phyloP scores from a whole-genome alignment of 2,329 filamentous ascomycete species.

The Colletotrichum scovillei region DNA sequence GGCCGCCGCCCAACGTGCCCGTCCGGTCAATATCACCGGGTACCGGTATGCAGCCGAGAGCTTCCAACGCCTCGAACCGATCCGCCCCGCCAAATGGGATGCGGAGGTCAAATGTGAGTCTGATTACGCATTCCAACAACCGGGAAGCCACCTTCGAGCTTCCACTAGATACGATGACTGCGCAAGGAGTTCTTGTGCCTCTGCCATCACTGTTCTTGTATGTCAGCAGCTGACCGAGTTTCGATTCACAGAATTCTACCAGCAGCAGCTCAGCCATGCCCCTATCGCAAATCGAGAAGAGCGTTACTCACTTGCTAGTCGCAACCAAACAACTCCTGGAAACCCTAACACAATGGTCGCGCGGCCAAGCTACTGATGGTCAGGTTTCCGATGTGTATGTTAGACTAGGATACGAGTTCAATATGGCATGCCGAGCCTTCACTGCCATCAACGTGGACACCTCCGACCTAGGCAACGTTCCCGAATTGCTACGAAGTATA shows the following conservation, averaged over 20 bases:
- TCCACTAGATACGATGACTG: not conserved
- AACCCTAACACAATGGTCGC: slow-evolving; percentile 97
- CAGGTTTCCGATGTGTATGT: slow-evolving; percentile 99
- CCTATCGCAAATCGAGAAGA: slow-evolving; percentile 98
- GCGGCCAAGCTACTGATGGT: slow-evolving; percentile 88
- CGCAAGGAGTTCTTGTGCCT: not conserved
- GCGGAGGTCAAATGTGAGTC: slow-evolving; percentile 69
- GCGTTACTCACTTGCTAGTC: slow-evolving; percentile 95
- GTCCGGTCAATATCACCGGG: slow-evolving; percentile 71
- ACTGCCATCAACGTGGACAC: slow-evolving; percentile 97
- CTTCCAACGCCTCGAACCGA: slow-evolving; percentile 74
- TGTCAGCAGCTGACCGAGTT: slow-evolving; percentile 19
- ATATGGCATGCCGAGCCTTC: slow-evolving; percentile 97
- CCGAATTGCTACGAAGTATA: slow-evolving; percentile 88
- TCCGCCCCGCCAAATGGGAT: slow-evolving; percentile 58
- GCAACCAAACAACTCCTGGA: slow-evolving; percentile 98
- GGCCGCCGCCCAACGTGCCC: slow-evolving; percentile 66
- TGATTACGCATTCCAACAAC: not conserved
- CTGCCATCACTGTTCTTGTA: not conserved
- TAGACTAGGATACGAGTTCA: slow-evolving; percentile 97
- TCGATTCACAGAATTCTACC: slow-evolving; percentile 41
- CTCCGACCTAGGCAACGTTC: slow-evolving; percentile 92
- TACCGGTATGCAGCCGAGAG: slow-evolving; percentile 67
- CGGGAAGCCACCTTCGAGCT: not conserved
- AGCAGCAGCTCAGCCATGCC: slow-evolving; percentile 72